Evolutionary conservation across 2,329 filamentous ascomycete species (phyloP), one percentile per base, ranked within the genome.

Genomic region (Paecilomyces variotii): DNA sequence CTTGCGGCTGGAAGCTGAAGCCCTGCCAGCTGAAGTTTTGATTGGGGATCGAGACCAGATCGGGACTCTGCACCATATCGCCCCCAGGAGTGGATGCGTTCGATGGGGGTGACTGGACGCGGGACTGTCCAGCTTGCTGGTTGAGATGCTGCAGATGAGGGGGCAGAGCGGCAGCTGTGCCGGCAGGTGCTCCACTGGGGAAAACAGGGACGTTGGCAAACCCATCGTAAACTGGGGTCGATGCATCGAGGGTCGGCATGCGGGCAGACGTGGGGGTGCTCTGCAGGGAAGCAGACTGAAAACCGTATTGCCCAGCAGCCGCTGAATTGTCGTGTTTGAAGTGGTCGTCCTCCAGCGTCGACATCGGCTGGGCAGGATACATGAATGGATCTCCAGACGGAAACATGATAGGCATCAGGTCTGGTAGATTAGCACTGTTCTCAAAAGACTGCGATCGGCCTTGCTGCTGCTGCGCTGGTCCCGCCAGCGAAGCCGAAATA

Each of bases 391-490:
- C 78, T 58, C 75, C 74, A 1, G 78, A 79, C 3, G 78, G 78
- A 60, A 77, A 80, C 78, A 80, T 80, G 64, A 80, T 77, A 7
- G 75, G 76, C 72, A 77, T 78, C 45, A 80, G 68, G 63, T 80
- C 78, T 1, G 77, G 77, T 14, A 80, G 70, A 57, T 73, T 72
- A 39, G 61, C 62, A 6, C 64, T 56, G 54, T 67, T 70, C 32
- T 66, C 66, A 56, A 75, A 70, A 45, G 69, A 70, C 39, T 72
- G 73, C 11, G 72, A 61, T 59, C 70, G 74, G 14, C 67, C 65
- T 34, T 67, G 61, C 35, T 57, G 60, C 25, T 56, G 57, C 30
- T 58, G 35, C 10, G 35, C 35, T 19, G 35, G n/a, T 6, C 6
- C 14, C n/a, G 35, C n/a, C 35, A 19, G n/a, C 19, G 35, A 45